A percentile compares a stretch with the other conserved stretches of the same genome.
phyloP scores from a whole-genome alignment of 2,329 filamentous ascomycete species.

The Aureobasidium sp. region DNA sequence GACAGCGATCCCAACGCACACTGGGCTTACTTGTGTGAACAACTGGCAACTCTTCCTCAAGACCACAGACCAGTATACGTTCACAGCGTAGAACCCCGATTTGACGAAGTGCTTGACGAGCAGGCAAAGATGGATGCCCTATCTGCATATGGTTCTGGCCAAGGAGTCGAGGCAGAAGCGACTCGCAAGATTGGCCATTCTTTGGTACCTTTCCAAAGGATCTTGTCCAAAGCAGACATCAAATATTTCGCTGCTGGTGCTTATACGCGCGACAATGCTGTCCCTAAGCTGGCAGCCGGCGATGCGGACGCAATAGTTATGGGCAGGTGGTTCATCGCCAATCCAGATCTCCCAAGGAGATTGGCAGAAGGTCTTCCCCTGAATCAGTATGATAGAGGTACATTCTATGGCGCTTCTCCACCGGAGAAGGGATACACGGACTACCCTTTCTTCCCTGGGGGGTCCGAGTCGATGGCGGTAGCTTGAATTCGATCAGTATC shows the following conservation, averaged over 20 bases:
- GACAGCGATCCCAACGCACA: slow-evolving; percentile 56
- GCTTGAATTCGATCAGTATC: background rate
- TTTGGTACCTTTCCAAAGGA: slow-evolving; percentile 21
- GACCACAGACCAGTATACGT: slow-evolving; percentile 50
- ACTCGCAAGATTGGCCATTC: slow-evolving; percentile 18
- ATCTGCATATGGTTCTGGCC: slow-evolving; percentile 14
- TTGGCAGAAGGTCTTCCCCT: slow-evolving; percentile 36
- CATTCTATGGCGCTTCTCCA: slow-evolving; percentile 32
- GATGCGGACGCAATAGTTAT: slow-evolving; percentile 40
- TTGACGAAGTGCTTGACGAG: slow-evolving; percentile 34
- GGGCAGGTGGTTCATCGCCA: slow-evolving; percentile 43
- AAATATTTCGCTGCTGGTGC: slow-evolving; percentile 36
- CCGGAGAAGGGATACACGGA: slow-evolving; percentile 32
- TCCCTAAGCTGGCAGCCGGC: slow-evolving; percentile 32
- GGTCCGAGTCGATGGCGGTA: background rate
- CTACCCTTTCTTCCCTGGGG: slow-evolving; percentile 26
- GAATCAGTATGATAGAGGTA: slow-evolving; percentile 34
- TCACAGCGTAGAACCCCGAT: slow-evolving; percentile 53
- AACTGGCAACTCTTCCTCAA: slow-evolving; percentile 32
- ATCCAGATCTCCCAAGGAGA: slow-evolving; percentile 41
- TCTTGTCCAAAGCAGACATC: slow-evolving; percentile 23
- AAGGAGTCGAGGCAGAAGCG: slow-evolving; percentile 29
- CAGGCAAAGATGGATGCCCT: slow-evolving; percentile 23
- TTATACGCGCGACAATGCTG: slow-evolving; percentile 33
- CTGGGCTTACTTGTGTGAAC: slow-evolving; percentile 50